Conservation (phyloP, 108 stramenopile genomes). For the Cylindrotheca fusiformis region DNA sequence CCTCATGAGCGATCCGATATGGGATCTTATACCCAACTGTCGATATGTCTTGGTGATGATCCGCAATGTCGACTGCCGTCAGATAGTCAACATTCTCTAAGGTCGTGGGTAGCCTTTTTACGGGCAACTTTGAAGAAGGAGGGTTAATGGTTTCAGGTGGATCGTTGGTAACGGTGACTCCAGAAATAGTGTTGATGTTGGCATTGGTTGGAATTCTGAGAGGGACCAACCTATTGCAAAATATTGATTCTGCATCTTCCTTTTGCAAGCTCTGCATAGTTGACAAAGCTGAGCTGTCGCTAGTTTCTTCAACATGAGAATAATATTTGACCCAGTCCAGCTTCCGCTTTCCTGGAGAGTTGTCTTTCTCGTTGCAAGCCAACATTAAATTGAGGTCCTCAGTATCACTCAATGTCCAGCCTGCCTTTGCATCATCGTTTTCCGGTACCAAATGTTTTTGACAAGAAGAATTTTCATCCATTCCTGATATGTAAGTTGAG, state of each 20-base stretch:
- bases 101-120: background rate
- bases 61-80: background rate
- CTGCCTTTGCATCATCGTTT: background rate
- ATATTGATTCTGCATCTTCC: constrained; percentile 7
- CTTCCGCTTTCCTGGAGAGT: background rate
- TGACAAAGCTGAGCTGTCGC: background rate
- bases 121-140: too few species aligned
- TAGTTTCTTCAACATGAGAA: constrained; percentile 3
- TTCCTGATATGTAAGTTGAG: constrained; percentile 14
- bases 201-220: background rate
- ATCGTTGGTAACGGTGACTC: background rate
- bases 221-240: constrained; percentile 7
- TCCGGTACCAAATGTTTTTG: background rate
- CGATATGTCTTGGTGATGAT: constrained; percentile 1
- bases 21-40: background rate
- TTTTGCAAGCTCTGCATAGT: constrained; percentile 5
- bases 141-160: background rate
- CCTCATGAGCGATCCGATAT: background rate
- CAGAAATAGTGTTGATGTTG: background rate
- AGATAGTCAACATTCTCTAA: constrained; percentile 11
- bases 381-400: background rate
- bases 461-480: background rate
- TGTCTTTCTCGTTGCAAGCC: background rate
- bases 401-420: background rate
- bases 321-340: background rate